Evolutionary conservation across 257 asterid genomes (phyloP).

Genomic region (Handroanthus guayacan): DNA sequence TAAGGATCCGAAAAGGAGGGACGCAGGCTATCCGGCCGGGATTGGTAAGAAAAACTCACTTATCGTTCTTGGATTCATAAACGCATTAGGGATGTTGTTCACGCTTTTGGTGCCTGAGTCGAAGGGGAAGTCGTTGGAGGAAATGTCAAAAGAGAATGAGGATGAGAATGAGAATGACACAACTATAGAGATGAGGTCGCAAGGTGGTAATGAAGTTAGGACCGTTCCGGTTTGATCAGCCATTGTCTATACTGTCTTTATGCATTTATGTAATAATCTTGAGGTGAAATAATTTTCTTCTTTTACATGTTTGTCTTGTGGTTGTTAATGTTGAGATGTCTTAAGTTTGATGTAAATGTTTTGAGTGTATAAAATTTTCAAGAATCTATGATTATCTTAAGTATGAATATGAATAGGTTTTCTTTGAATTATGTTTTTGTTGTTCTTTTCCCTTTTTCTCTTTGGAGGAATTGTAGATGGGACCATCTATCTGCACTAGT

Average conservation of each 20-base stretch:
- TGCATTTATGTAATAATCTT: neutral
- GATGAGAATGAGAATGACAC: constrained; percentile 24
- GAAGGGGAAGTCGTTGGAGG: constrained; percentile 55
- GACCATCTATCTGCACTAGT: too few relatives aligned
- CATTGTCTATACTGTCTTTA: neutral
- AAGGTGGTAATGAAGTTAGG: neutral
- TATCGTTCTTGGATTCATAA: constrained; percentile 53
- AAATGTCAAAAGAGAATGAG: constrained; percentile 54
- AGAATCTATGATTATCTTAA: constrained; percentile 1
- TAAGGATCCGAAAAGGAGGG: constrained; percentile 46
- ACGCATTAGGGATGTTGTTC: constrained; percentile 49
- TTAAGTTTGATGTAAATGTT: neutral
- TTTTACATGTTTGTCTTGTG: neutral
- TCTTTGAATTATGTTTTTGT: neutral
- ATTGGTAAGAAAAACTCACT: constrained; percentile 52
- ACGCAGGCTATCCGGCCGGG: constrained; percentile 57
- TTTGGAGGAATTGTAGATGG: too few relatives aligned
- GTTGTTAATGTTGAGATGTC: neutral
- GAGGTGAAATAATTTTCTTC: neutral
- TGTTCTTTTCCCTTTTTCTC: too few relatives aligned
- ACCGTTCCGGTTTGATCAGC: constrained; percentile 45
- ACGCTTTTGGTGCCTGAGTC: constrained; percentile 62
- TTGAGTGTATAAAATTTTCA: neutral
- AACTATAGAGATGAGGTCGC: constrained; percentile 16
- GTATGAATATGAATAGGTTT: neutral